Conservation (phyloP, 768 basidiomycete species). For the Mycena capillaripes region DNA sequence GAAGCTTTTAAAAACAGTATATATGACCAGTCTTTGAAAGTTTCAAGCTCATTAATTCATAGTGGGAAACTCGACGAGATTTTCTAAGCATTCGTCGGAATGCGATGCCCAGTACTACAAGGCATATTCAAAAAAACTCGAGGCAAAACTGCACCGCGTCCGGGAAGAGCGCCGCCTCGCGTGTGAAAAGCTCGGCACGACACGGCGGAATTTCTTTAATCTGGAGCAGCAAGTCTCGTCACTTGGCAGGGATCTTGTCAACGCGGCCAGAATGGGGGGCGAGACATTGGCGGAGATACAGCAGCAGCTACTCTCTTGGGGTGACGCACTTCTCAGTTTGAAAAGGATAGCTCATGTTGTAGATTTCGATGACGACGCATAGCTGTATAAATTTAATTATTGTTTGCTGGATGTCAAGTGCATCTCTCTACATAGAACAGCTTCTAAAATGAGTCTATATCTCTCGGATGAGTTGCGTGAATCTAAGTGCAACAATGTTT, state of each 20-base stretch:
- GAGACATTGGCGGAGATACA: background rate
- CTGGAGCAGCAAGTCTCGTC: background rate
- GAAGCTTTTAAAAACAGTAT: no score
- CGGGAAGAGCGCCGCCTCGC: background rate
- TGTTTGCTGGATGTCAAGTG: no score
- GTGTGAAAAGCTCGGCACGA: background rate
- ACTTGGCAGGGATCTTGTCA: no score
- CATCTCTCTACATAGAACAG: background rate
- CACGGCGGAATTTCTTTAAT: background rate
- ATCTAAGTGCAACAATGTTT: background rate
- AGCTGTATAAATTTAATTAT: no score
- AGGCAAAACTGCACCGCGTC: background rate
- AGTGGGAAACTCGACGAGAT: background rate
- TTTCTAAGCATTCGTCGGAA: background rate
- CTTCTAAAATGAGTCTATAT: no score
- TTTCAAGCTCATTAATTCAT: background rate
- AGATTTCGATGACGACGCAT: no score
- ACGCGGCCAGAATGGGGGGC: no score
- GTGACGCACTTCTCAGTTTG: no score
- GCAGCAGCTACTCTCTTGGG: no score
- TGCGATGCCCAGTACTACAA: constrained; percentile 10
- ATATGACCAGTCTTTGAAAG: no score
- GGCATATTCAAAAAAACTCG: background rate
- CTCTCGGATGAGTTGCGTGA: no score
- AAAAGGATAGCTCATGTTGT: no score